phyloP scores from a whole-genome alignment of 2,329 filamentous ascomycete genomes.

The Pseudogymnoascus destructans region DNA sequence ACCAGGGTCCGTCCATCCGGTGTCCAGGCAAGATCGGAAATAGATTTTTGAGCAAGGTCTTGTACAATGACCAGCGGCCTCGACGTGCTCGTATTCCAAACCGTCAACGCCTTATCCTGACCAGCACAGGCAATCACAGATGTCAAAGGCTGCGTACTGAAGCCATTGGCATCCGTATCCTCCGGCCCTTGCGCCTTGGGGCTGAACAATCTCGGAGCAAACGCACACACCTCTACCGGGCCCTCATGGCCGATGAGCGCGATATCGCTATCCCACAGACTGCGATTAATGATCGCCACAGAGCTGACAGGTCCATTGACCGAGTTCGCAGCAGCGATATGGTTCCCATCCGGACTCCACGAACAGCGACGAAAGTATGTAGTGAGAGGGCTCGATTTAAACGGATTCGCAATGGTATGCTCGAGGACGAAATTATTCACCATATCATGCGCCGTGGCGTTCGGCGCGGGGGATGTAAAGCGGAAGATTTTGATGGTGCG shows the following conservation, averaged over 20 bases:
- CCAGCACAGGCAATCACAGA: slow-evolving; percentile 95
- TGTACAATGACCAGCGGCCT: slow-evolving; percentile 81
- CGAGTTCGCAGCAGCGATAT: slow-evolving; percentile 92
- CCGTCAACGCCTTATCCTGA: slow-evolving; percentile 88
- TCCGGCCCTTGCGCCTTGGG: slow-evolving; percentile 45
- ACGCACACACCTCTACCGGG: slow-evolving; percentile 92
- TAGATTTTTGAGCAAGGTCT: slow-evolving; percentile 78
- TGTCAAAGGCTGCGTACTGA: slow-evolving; percentile 43
- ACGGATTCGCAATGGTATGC: slow-evolving; percentile 77
- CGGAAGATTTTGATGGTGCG: slow-evolving; percentile 93
- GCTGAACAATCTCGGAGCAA: slow-evolving; percentile 82
- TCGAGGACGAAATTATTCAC: slow-evolving; percentile 94
- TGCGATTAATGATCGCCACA: slow-evolving; percentile 87
- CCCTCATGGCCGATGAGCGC: slow-evolving; percentile 95
- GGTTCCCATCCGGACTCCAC: slow-evolving; percentile 94
- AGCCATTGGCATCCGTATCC: slow-evolving; percentile 36
- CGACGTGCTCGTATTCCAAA: slow-evolving; percentile 96
- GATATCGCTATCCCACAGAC: slow-evolving; percentile 90
- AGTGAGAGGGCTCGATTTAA: slow-evolving; percentile 81
- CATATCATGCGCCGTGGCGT: slow-evolving; percentile 88
- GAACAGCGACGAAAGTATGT: slow-evolving; percentile 95
- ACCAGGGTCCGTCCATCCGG: slow-evolving; percentile 83
- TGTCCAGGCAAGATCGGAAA: slow-evolving; percentile 88
- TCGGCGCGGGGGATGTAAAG: slow-evolving; percentile 81
- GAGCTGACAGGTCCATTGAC: slow-evolving; percentile 96